These are phyloP conservation scores for Cynara cardunculus DNA, from an alignment of 129 eudicot genomes.

Conservation along the genomic window DNA sequence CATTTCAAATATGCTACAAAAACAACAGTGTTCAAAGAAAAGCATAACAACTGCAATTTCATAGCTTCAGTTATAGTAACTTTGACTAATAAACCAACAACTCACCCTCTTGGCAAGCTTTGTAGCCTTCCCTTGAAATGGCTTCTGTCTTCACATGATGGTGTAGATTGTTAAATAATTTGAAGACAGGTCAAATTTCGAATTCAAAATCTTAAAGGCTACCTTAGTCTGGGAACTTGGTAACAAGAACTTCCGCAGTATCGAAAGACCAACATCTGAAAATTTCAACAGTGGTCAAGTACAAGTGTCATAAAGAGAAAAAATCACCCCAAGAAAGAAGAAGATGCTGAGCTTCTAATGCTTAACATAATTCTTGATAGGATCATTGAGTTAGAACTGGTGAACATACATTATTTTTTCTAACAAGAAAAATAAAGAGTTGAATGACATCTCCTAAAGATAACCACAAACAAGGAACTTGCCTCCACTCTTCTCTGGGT, in stretches of 20 bases:
- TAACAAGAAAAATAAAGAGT: background rate
- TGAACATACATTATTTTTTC: background rate
- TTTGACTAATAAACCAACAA: conserved; percentile 9
- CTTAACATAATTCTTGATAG: background rate
- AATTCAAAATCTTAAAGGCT: conserved; percentile 18
- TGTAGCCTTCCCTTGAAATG: conserved; percentile 76
- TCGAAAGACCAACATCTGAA: conserved; percentile 91
- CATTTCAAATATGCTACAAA: background rate
- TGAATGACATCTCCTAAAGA: background rate
- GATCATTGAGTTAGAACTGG: background rate
- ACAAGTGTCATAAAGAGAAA: background rate
- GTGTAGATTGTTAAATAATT: conserved; percentile 35
- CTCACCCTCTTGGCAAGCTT: conserved; percentile 98
- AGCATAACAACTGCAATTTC: background rate
- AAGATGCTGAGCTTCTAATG: background rate
- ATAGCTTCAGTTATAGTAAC: background rate
- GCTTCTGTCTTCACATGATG: conserved; percentile 82
- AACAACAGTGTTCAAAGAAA: background rate
- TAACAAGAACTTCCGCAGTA: conserved; percentile 68
- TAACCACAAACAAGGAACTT: conserved; percentile 8
- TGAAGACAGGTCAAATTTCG: background rate
- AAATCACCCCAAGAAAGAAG: background rate
- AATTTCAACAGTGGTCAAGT: conserved; percentile 7
- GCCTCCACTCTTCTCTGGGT: conserved; percentile 99
- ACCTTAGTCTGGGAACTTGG: conserved; percentile 74